Evolutionary conservation across 202 grass and related monocot species (phyloP), one percentile per base, ranked within the genome.

Genomic region (Eragrostis tef): DNA sequence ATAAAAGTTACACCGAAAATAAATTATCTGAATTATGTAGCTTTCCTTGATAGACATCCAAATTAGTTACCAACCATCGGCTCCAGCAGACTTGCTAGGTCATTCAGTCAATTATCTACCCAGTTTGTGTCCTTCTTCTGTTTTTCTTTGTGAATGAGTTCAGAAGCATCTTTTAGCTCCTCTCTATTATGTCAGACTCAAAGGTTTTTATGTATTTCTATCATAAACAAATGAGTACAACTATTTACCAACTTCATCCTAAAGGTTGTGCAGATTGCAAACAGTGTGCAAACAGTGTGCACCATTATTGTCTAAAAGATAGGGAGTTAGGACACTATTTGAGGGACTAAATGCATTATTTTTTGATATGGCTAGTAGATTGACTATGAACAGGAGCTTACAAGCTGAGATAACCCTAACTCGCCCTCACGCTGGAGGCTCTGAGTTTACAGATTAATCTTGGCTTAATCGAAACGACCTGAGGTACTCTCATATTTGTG

Each of bases 101-200:
- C 4, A 44, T 34, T 76, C 77, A 16, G 57, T 64, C 1, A 0
- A 54, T 8, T 3, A 81, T 24, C 63, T 11, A 39, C 67, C 36
- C 13, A 65, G 54, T 21, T 20, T 27, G 17, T 20, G 43, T 44
- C 9, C 14, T 6, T 11, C 2, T 22, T 31, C 26, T 52, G 16
- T 21, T 80, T 84, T 77, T 36, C 24, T 73, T 60, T 75, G 41
- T n/a, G 20, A 36, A 71, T 63, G 31, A 39, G 53, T 79, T 47
- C 9, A n/a, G 21, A 71, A 72, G 29, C 6, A 7, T 20, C 12
- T 14, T 44, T 63, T 41, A 24, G 24, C 6, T 11, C 10, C 56
- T 6, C 20, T 59, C 56, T 12, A n/a, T 60, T 50, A 74, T 39
- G 16, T 16, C 43, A 19, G 16, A 42, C 25, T 54, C 11, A 59